A percentile compares a stretch with the other conserved stretches of the same genome.
phyloP scores from a whole-genome alignment of 352 stramenopile genomes.

The Aphanomyces stellatus region DNA sequence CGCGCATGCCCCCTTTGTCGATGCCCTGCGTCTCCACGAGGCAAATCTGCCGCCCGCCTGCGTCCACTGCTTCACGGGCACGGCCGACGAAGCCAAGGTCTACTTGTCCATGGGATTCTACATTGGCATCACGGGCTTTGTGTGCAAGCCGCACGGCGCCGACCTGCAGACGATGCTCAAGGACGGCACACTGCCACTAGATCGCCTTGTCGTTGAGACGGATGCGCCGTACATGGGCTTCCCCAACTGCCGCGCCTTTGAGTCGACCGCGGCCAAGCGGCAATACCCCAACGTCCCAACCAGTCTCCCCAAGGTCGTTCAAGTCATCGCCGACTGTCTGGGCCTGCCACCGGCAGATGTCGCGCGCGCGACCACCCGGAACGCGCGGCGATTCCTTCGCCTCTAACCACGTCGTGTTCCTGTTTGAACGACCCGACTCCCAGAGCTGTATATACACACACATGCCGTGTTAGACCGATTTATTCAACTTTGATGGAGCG shows the following conservation, averaged over 20 bases:
- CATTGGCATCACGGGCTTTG: constrained; percentile 86
- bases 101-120: constrained; percentile 79
- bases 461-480: not conserved
- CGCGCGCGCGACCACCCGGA: constrained; percentile 45
- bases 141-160: constrained; percentile 71
- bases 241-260: constrained; percentile 41
- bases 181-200: constrained; percentile 57
- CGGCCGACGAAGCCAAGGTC: constrained; percentile 46
- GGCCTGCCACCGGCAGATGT: constrained; percentile 41
- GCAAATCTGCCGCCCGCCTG: constrained; percentile 45
- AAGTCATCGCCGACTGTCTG: constrained; percentile 44
- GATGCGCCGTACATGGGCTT: constrained; percentile 90
- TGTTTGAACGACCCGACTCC: not conserved
- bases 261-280: constrained; percentile 35
- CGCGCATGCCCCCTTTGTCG: constrained; percentile 66
- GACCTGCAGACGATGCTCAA: constrained; percentile 30
- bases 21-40: constrained; percentile 47
- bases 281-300: constrained; percentile 76
- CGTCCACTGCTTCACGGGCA: constrained; percentile 90
- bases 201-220: constrained; percentile 86
- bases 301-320: constrained; percentile 45
- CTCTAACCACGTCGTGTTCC: constrained; percentile 18
- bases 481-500: constrained; percentile 95
- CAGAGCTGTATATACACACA: not conserved
- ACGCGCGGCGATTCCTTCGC: constrained; percentile 62